A percentile compares a stretch with the other conserved stretches of the same genome.
Evolutionary conservation across 148 eudicot genomes (phyloP).

Genomic region (Rhododendron molle): DNA sequence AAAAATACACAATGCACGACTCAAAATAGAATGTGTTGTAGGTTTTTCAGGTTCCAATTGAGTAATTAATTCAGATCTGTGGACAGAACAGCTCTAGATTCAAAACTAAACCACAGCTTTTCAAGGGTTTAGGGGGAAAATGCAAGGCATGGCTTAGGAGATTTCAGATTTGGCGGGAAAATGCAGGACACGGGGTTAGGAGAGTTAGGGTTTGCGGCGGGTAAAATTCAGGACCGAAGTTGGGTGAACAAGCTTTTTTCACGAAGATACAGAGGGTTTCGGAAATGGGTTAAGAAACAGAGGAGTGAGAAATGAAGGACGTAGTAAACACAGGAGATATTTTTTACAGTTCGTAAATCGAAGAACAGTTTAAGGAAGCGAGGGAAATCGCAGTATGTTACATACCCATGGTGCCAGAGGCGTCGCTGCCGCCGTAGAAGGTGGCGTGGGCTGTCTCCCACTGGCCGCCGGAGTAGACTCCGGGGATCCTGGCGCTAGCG

Average conservation of each 20-base stretch:
- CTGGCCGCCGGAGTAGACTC: constrained; percentile 52
- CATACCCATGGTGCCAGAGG: constrained; percentile 90
- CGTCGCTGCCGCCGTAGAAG: constrained; percentile 78
- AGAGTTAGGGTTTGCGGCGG: no score
- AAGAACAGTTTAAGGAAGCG: not conserved
- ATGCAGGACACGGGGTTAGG: not conserved
- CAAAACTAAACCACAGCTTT: not conserved
- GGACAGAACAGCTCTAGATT: not conserved
- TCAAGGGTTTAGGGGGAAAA: not conserved
- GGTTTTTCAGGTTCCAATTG: not conserved
- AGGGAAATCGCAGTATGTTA: not conserved
- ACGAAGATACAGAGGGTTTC: not conserved
- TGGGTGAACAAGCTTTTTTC: no score
- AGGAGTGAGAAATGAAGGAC: not conserved
- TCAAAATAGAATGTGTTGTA: not conserved
- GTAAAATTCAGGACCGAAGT: no score
- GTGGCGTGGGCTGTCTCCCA: constrained; percentile 85
- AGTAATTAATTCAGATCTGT: not conserved
- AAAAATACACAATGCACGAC: not conserved
- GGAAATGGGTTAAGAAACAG: no score
- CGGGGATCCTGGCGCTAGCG: constrained; percentile 50
- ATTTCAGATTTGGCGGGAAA: not conserved
- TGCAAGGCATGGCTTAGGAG: not conserved
- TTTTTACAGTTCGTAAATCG: not conserved
- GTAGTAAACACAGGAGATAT: no score